These are phyloP conservation scores for Ceratonia siliqua DNA, from an alignment of 306 rosid genomes.

Conservation along the genomic window DNA sequence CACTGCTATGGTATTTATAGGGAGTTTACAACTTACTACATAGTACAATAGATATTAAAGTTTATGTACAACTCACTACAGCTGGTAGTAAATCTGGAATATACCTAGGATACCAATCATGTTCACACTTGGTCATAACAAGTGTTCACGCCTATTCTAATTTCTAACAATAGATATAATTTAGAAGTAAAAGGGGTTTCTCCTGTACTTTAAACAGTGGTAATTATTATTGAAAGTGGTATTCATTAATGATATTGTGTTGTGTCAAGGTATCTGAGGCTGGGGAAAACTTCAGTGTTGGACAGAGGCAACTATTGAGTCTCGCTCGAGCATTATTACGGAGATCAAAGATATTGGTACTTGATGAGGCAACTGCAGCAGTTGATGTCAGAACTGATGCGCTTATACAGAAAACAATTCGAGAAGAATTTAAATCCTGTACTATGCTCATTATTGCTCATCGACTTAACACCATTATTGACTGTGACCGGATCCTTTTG, in stretches of 20 bases:
- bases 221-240: conserved; percentile 1
- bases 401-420: conserved; percentile 86
- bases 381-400: conserved; percentile 95
- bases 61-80: too few species aligned
- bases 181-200: background rate
- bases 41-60: too few species aligned
- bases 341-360: conserved; percentile 90
- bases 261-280: conserved; percentile 79
- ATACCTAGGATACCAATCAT: too few species aligned
- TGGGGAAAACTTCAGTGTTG: conserved; percentile 96
- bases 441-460: conserved; percentile 95
- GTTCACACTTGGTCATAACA: too few species aligned
- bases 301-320: conserved; percentile 91
- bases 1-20: too few species aligned
- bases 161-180: conserved; percentile 4
- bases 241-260: conserved; percentile 26
- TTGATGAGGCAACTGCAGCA: conserved; percentile 96
- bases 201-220: background rate
- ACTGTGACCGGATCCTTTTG: conserved; percentile 77
- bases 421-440: conserved; percentile 87
- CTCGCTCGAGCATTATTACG: conserved; percentile 86
- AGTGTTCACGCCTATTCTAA: too few species aligned
- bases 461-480: conserved; percentile 87
- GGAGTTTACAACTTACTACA: too few species aligned
- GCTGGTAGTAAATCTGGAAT: too few species aligned